These are phyloP conservation scores for Nannochloropsis granulata DNA, from an alignment of 108 stramenopile species.

Conservation along the genomic window DNA sequence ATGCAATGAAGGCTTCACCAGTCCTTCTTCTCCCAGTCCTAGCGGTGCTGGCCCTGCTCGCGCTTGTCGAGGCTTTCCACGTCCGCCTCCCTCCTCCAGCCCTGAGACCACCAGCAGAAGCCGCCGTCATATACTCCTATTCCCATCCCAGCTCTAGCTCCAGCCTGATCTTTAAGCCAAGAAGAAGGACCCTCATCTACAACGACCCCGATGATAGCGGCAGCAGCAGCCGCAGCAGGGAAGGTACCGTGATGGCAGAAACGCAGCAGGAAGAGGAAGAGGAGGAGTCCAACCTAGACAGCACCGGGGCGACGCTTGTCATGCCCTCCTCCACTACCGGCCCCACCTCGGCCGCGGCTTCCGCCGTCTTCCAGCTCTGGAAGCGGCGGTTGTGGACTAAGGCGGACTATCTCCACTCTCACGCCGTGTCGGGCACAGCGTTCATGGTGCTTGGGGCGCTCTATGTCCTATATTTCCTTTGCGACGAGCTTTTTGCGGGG, in stretches of 20 bases:
- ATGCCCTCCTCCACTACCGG: not conserved
- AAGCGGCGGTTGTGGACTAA: not conserved
- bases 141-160: not conserved
- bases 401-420: not conserved
- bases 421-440: not conserved
- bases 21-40: too few species aligned
- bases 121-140: too few species aligned
- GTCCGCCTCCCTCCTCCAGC: too few species aligned
- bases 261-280: not conserved
- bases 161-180: not conserved
- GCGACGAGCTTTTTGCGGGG: not conserved
- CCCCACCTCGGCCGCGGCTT: not conserved
- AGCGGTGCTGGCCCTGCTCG: too few species aligned
- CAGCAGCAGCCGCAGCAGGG: not conserved
- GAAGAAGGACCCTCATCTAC: not conserved
- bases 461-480: not conserved
- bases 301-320: not conserved
- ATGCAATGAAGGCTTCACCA: too few species aligned
- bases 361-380: not conserved
- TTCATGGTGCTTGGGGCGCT: not conserved
- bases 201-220: not conserved
- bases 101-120: too few species aligned
- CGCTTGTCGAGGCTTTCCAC: too few species aligned
- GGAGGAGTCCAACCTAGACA: not conserved
- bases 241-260: not conserved